Percentiles rank a stretch among this genome's conserved stretches.
Evolutionary conservation across 257 asterid species (phyloP).

Genomic region (Solanum lignicaule): DNA sequence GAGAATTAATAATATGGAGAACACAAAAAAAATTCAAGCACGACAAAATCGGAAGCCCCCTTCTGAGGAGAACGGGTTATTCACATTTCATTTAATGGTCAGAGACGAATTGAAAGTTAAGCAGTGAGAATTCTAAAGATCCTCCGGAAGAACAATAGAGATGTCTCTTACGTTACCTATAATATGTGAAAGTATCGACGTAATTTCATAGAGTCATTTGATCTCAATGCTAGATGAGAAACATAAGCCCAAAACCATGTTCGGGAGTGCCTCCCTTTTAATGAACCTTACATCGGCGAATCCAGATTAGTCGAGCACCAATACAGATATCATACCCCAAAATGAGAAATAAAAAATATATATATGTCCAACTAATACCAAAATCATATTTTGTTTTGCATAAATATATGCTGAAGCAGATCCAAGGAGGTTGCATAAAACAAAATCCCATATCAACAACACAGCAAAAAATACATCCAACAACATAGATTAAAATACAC

Average conservation of each 20-base stretch:
- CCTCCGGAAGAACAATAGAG: not conserved
- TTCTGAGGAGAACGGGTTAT: not conserved
- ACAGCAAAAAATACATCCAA: not conserved
- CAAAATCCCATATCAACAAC: not conserved
- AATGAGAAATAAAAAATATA: not conserved
- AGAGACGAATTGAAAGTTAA: not conserved
- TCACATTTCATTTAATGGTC: not conserved
- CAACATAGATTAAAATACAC: not conserved
- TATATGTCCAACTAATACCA: not conserved
- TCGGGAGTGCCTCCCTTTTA: not conserved
- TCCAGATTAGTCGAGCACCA: not conserved
- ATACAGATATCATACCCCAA: too few relatives aligned
- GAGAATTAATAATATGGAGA: not conserved
- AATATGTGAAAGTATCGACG: not conserved
- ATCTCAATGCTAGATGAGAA: not conserved
- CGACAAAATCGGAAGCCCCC: not conserved
- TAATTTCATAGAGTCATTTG: not conserved
- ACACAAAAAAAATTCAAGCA: not conserved
- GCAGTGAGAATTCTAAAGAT: too few relatives aligned
- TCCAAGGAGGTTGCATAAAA: not conserved
- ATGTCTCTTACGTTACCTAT: not conserved
- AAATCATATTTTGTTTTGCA: not conserved
- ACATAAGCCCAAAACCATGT: not conserved
- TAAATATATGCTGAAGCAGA: not conserved
- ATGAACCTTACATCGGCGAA: fast-evolving